Conservation (phyloP, 371 early-diverging fungal genomes). For the Vairimorpha ceranae region DNA sequence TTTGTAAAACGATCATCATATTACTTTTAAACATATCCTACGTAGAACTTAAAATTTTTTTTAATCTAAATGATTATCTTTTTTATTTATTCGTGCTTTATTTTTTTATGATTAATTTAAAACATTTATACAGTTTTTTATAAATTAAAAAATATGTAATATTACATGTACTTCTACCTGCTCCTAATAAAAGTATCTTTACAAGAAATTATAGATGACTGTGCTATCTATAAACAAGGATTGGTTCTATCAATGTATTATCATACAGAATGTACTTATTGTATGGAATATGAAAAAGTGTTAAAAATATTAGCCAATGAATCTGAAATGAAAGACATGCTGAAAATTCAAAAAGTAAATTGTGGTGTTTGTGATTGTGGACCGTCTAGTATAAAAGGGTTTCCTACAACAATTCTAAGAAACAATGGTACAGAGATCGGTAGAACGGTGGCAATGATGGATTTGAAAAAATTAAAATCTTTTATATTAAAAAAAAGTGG, state of each 20-base stretch:
- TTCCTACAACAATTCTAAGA: constrained; percentile 59
- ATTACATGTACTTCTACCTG: no score
- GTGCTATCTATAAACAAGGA: neutral
- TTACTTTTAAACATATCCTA: no score
- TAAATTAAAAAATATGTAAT: no score
- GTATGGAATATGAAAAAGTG: neutral
- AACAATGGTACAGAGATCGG: constrained; percentile 46
- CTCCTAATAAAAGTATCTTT: no score
- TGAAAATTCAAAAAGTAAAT: constrained; percentile 52
- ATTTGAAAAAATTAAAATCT: constrained; percentile 26
- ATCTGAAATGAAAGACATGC: neutral
- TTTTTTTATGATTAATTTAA: no score
- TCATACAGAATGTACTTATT: neutral
- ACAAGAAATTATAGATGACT: neutral
- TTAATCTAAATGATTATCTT: no score
- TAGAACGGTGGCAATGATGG: constrained; percentile 29
- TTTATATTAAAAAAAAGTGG: constrained; percentile 20
- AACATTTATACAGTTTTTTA: no score
- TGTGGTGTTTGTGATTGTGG: constrained; percentile 55
- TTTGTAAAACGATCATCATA: no score
- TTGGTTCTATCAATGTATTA: neutral
- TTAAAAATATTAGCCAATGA: neutral
- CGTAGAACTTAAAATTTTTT: no score
- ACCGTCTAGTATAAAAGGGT: constrained; percentile 32
- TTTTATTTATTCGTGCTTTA: no score